phyloP scores from a whole-genome alignment of 2,329 filamentous ascomycete genomes.

The Orbilia blumenaviensis region DNA sequence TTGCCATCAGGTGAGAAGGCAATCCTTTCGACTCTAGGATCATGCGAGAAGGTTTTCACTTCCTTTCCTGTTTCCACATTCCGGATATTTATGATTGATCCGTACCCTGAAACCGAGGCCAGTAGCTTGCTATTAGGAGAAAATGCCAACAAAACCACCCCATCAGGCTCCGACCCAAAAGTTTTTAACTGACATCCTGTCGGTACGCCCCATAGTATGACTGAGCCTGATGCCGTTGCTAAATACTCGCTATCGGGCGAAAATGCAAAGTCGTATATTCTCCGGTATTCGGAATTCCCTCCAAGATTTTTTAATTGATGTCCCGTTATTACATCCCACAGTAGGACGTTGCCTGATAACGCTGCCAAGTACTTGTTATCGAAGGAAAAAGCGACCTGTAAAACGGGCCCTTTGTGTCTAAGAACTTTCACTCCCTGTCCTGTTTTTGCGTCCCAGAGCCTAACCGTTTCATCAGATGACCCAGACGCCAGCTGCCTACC shows the following conservation, averaged over 20 bases:
- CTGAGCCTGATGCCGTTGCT: no score
- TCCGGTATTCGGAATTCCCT: neutral
- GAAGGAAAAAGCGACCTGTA: neutral
- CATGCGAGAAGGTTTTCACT: slow-evolving; percentile 66
- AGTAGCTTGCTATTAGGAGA: slow-evolving; percentile 94
- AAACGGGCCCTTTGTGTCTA: neutral
- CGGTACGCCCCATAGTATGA: no score
- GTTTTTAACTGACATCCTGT: no score
- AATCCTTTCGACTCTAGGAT: neutral
- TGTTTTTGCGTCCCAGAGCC: slow-evolving; percentile 55
- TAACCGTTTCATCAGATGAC: slow-evolving; percentile 57
- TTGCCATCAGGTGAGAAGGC: slow-evolving; percentile 9
- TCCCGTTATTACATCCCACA: neutral
- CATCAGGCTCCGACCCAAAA: no score
- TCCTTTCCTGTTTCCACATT: neutral
- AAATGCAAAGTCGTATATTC: neutral
- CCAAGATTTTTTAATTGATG: no score
- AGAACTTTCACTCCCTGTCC: no score
- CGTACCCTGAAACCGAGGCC: slow-evolving; percentile 67
- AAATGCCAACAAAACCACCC: slow-evolving; percentile 96
- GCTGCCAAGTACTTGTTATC: neutral
- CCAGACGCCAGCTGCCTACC: slow-evolving; percentile 56
- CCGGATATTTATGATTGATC: neutral
- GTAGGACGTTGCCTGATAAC: no score
- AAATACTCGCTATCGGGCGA: neutral